phyloP scores from a whole-genome alignment of 805 yeast genomes.

The Candida maris region DNA sequence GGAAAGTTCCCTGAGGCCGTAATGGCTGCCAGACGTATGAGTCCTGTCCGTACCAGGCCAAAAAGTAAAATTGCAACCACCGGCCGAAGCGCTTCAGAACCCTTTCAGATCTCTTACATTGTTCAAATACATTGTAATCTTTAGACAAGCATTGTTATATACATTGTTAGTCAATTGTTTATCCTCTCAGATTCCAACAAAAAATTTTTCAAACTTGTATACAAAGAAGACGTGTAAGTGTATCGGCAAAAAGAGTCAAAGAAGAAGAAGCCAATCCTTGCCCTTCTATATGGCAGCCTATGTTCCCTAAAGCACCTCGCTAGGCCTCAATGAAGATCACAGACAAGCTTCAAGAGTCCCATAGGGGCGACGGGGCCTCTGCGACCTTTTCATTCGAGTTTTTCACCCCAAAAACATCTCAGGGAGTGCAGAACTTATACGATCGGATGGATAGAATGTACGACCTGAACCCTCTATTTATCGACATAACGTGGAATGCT shows the following conservation, averaged over 20 bases:
- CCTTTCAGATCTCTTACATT: too few species aligned
- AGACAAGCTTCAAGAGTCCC: constrained; percentile 41
- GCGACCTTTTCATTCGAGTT: constrained; percentile 94
- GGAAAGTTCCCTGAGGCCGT: too few species aligned
- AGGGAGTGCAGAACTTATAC: constrained; percentile 93
- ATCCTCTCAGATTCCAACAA: neutral
- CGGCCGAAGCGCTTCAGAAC: too few species aligned
- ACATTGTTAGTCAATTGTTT: neutral
- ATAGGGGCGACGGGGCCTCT: constrained; percentile 27
- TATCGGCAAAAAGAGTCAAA: neutral
- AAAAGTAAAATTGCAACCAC: too few species aligned
- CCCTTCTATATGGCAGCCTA: neutral
- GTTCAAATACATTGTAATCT: too few species aligned
- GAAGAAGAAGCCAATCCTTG: too few species aligned
- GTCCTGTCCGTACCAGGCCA: too few species aligned
- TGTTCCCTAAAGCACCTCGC: neutral
- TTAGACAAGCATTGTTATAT: neutral
- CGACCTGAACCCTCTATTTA: constrained; percentile 82
- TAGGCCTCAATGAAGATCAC: constrained; percentile 39
- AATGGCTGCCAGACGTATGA: too few species aligned
- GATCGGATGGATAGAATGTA: constrained; percentile 98
- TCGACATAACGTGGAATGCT: constrained; percentile 98
- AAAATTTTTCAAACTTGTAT: constrained; percentile 1
- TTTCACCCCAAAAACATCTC: constrained; percentile 95
- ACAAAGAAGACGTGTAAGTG: neutral